phyloP scores from a whole-genome alignment of 2,329 filamentous ascomycete genomes.

The Hypoxylon sp. region DNA sequence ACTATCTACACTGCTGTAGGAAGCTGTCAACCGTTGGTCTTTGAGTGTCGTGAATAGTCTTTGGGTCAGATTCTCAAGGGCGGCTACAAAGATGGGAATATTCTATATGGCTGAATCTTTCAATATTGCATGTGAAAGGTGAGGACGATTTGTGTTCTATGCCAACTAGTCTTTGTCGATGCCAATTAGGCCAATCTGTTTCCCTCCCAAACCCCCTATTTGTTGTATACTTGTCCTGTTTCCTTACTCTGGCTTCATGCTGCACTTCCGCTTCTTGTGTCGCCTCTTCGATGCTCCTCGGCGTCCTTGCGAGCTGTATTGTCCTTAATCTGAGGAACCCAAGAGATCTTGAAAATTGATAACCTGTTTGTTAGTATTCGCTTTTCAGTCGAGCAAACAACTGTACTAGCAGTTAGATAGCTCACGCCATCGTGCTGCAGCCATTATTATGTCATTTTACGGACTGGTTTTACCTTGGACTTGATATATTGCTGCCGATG shows the following conservation, averaged over 20 bases:
- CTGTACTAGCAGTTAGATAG: not conserved
- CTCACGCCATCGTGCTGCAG: not conserved
- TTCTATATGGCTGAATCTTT: constrained; percentile 10
- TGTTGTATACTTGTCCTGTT: not conserved
- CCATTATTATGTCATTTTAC: not conserved
- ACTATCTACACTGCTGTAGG: constrained; percentile 18
- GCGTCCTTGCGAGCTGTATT: not conserved
- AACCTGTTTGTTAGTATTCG: not conserved
- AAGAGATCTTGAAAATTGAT: not conserved
- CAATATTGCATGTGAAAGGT: constrained; percentile 16
- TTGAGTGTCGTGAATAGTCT: constrained; percentile 34
- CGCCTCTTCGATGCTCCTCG: constrained; percentile 9
- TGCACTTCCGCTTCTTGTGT: constrained; percentile 27
- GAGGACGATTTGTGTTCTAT: not conserved
- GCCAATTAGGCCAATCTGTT: not conserved
- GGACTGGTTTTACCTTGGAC: not conserved
- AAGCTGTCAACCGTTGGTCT: constrained; percentile 18
- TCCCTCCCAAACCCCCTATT: not conserved
- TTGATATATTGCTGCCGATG: not conserved
- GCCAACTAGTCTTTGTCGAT: constrained; percentile 18
- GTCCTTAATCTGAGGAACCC: not conserved
- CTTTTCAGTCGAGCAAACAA: too few species aligned
- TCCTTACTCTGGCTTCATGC: not conserved
- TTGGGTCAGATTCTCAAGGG: constrained; percentile 20
- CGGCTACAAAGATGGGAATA: constrained; percentile 21